Evolutionary conservation across 306 rosid genomes (phyloP), one percentile per base, ranked within the genome.

Genomic region (Aeschynomene evenia): DNA sequence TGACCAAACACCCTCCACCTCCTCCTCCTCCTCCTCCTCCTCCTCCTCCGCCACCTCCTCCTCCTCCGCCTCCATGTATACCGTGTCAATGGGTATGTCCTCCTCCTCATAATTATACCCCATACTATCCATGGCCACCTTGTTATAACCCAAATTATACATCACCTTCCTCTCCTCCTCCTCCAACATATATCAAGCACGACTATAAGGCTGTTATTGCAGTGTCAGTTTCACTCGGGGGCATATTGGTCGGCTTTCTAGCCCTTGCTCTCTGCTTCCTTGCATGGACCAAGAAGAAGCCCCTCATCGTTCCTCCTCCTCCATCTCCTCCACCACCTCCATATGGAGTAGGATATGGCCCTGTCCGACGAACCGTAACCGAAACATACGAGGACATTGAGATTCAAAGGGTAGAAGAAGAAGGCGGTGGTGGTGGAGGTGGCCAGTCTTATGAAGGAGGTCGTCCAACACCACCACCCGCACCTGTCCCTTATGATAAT

Each of bases 211-310:
- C 89, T 0, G 70, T 85, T 34, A 75, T 87, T 9, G 87, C 82
- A 0, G 89, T 81, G 9, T 85, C 87, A 11, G 89, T 53, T 34
- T 84, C 92, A 3, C 71, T 75, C 0, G 92, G 92, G 0, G 83
- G 87, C 9, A 8, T 70, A 51, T 70, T 85, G 58, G n/a, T 87
- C 7, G 89, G 84, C 10, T 82, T 87, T 56, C 81, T 87, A 31
- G 12, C 80, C 3, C 73, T 63, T 13, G 89, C 78, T 11, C 67
- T 80, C 46, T 70, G 84, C 40, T 87, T 82, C 50, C 68, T 82
- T 1, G 87, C 89, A 7, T 84, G 76, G 71, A 77, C 48, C 62
- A 87, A 70, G 52, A 80, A 75, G 78, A 87, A 61, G 74, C 80
- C 68, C 4, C 50, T 72, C 7, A 14, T 79, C 74, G 62, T 79